Percentiles rank a stretch among this genome's conserved stretches.
Conservation (phyloP, 2,329 filamentous ascomycete genomes). For the Pyrenochaeta sp. region DNA sequence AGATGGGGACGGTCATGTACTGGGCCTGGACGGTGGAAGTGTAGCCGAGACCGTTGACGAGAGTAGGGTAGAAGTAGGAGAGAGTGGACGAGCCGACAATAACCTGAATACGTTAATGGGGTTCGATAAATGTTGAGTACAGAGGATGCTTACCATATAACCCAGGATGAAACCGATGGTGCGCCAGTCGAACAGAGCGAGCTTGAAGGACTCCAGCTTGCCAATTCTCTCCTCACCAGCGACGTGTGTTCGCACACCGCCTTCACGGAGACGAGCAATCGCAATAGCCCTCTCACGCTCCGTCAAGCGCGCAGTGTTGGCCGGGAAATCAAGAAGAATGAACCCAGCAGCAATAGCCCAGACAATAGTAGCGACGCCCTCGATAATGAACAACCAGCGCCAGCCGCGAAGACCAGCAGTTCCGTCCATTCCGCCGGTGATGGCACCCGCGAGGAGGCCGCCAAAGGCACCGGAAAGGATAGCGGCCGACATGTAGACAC, state of each 20-base stretch:
- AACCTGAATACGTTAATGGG: slow-evolving; percentile 28
- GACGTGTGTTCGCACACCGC: slow-evolving; percentile 48
- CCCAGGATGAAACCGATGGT: slow-evolving; percentile 59
- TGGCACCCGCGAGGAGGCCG: slow-evolving; percentile 59
- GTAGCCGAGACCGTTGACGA: slow-evolving; percentile 62
- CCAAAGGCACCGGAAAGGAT: slow-evolving; percentile 64
- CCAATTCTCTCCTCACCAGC: slow-evolving; percentile 41
- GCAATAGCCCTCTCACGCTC: slow-evolving; percentile 53
- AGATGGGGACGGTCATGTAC: slow-evolving; percentile 63
- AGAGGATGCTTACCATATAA: slow-evolving; percentile 52
- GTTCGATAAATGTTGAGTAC: slow-evolving; percentile 16
- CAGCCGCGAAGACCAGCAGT: slow-evolving; percentile 57
- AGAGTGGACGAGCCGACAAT: slow-evolving; percentile 60
- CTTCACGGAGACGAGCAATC: slow-evolving; percentile 54
- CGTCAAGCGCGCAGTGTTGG: slow-evolving; percentile 53
- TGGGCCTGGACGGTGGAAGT: slow-evolving; percentile 53
- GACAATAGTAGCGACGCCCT: slow-evolving; percentile 54
- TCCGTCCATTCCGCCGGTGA: slow-evolving; percentile 57
- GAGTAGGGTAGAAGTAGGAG: slow-evolving; percentile 63
- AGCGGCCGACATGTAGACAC: slow-evolving; percentile 65
- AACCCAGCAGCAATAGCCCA: slow-evolving; percentile 54
- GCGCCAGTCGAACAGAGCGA: slow-evolving; percentile 55
- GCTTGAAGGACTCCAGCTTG: slow-evolving; percentile 48
- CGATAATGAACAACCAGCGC: slow-evolving; percentile 61
- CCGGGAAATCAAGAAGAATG: slow-evolving; percentile 60